Percentiles rank a stretch among this genome's conserved stretches.
Evolutionary conservation across 1,284 basidiomycete species (phyloP).

Genomic region (Cryptococcus deneoformans): DNA sequence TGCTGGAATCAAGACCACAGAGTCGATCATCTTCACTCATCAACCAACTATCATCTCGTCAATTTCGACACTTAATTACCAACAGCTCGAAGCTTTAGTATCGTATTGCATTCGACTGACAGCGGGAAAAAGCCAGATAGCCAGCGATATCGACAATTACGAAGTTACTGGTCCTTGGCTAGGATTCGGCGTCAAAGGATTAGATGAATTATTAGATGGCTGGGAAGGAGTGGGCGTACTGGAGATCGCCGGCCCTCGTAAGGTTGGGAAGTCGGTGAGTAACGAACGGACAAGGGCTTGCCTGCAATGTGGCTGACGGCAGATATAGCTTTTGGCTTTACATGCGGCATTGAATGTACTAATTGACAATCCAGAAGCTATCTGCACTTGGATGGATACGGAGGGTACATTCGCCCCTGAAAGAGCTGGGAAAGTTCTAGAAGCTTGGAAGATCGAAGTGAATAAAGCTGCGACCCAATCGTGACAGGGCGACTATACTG

Average conservation of each 20-base stretch:
- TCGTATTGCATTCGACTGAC: constrained; percentile 17
- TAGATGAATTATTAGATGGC: constrained; percentile 27
- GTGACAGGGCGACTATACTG: background rate
- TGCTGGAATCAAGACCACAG: constrained; percentile 34
- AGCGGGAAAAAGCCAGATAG: constrained; percentile 3
- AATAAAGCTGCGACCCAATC: constrained; percentile 4
- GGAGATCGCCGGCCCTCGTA: constrained; percentile 37
- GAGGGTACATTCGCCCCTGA: constrained; percentile 40
- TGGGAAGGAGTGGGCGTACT: constrained; percentile 37
- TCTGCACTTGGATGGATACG: constrained; percentile 45
- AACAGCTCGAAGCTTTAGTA: constrained; percentile 26
- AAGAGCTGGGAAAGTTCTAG: constrained; percentile 31
- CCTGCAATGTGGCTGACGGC: background rate
- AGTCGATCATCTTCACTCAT: constrained; percentile 37
- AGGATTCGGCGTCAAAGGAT: constrained; percentile 30
- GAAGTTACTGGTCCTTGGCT: constrained; percentile 18
- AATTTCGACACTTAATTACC: constrained; percentile 5
- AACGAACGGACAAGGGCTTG: background rate
- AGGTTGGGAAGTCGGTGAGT: constrained; percentile 44
- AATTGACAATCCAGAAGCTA: constrained; percentile 12
- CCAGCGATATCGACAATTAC: background rate
- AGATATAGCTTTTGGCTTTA: constrained; percentile 37
- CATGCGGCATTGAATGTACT: constrained; percentile 36
- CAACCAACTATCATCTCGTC: constrained; percentile 12
- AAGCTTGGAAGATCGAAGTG: constrained; percentile 27